These are phyloP conservation scores for Suillus placidus DNA, from an alignment of 768 basidiomycete species.

Conservation along the genomic window DNA sequence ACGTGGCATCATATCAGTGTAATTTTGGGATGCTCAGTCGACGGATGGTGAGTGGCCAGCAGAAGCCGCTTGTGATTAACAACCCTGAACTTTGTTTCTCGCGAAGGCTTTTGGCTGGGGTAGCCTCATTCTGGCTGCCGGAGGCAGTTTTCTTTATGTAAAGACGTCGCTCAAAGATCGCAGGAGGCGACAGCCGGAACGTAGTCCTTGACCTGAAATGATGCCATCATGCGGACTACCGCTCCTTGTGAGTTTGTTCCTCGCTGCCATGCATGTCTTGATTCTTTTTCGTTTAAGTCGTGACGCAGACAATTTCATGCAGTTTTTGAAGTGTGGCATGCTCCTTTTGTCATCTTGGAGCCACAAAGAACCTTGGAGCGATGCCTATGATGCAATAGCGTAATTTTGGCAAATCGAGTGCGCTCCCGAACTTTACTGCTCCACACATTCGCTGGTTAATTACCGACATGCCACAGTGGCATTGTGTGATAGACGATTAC, in stretches of 20 bases:
- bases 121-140: slow-evolving; percentile 31
- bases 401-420: neutral
- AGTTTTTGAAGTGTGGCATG: neutral
- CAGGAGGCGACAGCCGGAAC: slow-evolving; percentile 20
- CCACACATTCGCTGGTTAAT: neutral
- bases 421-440: neutral
- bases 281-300: neutral
- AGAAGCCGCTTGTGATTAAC: neutral
- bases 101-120: slow-evolving; percentile 28
- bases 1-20: neutral
- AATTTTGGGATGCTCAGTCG: slow-evolving; percentile 7
- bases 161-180: slow-evolving; percentile 32
- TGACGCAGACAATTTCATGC: neutral
- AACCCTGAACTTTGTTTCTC: neutral
- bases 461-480: neutral
- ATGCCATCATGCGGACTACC: slow-evolving; percentile 25
- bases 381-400: slow-evolving; percentile 3
- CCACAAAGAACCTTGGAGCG: neutral
- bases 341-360: neutral
- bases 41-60: slow-evolving; percentile 3
- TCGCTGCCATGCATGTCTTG: slow-evolving; percentile 11
- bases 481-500: slow-evolving; percentile 1
- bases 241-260: neutral
- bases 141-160: slow-evolving; percentile 34
- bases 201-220: slow-evolving; percentile 9